phyloP scores from a whole-genome alignment of 495 filamentous ascomycete genomes.

The Aspergillus conjunctus region DNA sequence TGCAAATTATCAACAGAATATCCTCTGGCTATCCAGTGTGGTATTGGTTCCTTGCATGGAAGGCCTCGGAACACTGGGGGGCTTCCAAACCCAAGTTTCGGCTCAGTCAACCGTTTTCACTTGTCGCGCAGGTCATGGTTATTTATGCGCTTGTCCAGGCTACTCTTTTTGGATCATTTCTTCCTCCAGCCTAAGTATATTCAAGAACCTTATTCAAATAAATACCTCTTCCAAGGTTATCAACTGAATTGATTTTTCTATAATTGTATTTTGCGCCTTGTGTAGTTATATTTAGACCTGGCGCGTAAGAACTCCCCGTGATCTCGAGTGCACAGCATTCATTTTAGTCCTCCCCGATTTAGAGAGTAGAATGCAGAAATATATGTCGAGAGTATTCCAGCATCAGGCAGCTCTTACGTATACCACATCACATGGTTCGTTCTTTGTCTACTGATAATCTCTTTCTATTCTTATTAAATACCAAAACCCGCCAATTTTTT shows the following conservation, averaged over 20 bases:
- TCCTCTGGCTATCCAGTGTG: constrained; percentile 87
- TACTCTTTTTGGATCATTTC: constrained; percentile 84
- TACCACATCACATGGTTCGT: too few relatives aligned
- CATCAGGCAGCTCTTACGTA: too few relatives aligned
- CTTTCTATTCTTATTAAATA: too few relatives aligned
- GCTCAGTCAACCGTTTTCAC: constrained; percentile 25
- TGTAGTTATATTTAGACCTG: neutral
- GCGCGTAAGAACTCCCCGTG: too few relatives aligned
- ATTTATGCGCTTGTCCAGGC: constrained; percentile 82
- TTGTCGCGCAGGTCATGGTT: constrained; percentile 66
- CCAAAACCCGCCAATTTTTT: too few relatives aligned
- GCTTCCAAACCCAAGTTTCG: constrained; percentile 21
- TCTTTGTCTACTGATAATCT: too few relatives aligned
- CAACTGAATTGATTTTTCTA: neutral
- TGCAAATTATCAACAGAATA: constrained; percentile 90
- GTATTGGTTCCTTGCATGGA: constrained; percentile 75
- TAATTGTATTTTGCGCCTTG: neutral
- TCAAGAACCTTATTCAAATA: neutral
- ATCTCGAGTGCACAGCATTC: too few relatives aligned
- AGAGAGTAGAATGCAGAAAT: too few relatives aligned
- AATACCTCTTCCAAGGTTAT: neutral
- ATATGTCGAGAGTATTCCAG: too few relatives aligned
- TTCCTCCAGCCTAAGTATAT: constrained; percentile 73
- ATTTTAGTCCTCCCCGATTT: too few relatives aligned
- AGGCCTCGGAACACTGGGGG: constrained; percentile 28